Evolutionary conservation across 495 filamentous ascomycete species (phyloP), one percentile per base, ranked within the genome.

Genomic region (Collariella sp.): DNA sequence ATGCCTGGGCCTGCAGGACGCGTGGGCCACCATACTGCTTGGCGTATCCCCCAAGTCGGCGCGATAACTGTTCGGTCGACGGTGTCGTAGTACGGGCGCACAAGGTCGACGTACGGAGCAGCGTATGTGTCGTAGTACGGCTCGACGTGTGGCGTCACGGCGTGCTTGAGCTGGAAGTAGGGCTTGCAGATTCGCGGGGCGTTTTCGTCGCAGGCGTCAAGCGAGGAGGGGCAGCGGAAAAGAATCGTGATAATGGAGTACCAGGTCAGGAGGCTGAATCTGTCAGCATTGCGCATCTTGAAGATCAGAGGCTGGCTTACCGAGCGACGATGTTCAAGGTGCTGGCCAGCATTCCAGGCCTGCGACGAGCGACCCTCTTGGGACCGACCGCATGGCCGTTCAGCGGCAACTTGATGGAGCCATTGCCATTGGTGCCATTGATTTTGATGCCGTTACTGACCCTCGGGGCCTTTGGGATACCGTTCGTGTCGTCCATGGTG

Each of bases 111-210:
- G 60, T 95, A 89, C 12, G 87, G 89, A 2, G 85, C 86, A 6
- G 84, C 83, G 61, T 96, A 96, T 31, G 76, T 63, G 55, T 91
- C 73, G 66, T 96, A 97, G 71, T 96, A 96, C 20, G 94, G 94
- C 42, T 82, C 75, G 33, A 94, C 58, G 64, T 93, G 83, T 7
- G 94, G 93, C 24, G 79, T 69, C 43, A 88, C 70, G 36, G 84
- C 76, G 3, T 84, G 79, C 52, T 83, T 83, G 47, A 81, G 71
- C 45, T 83, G 75, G 47, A 96, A 79, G 64, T 91, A 94, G 4
- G 88, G 86, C 63, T 84, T 85, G 76, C 94, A 99, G 29, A 97
- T 81, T 46, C 70, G 75, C 2, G 91, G 88, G 11, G 89, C 90
- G 20, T 75, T 67, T 23, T 85, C 79, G 43, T 78, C 83, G 62